These are phyloP conservation scores for Eucalyptus cloeziana DNA, from an alignment of 345 rosid genomes.

Conservation along the genomic window DNA sequence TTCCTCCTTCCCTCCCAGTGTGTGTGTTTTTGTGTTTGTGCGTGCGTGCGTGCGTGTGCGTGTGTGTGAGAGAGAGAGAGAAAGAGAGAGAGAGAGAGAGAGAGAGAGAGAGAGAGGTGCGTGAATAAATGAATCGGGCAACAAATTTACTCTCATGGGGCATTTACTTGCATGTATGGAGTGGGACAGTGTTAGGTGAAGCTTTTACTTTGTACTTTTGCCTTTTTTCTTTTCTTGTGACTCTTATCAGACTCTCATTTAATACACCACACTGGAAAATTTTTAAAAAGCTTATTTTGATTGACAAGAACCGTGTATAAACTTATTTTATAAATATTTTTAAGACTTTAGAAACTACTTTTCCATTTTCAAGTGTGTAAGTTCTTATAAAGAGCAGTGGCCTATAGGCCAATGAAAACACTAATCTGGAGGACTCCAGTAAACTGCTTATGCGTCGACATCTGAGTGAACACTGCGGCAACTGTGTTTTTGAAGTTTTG, in stretches of 20 bases:
- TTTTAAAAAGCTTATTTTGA: not conserved
- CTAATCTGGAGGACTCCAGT: not conserved
- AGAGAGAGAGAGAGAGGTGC: not conserved
- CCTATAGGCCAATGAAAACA: not conserved
- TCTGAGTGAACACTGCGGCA: not conserved
- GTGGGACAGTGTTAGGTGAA: not conserved
- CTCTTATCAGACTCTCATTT: not conserved
- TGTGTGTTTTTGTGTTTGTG: not conserved
- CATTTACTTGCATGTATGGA: not conserved
- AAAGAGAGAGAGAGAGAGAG: not conserved
- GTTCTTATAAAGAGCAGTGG: not conserved
- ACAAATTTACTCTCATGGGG: not conserved
- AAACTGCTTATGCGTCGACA: not conserved
- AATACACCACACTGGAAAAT: not conserved
- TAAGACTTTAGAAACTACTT: not conserved
- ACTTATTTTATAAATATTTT: not conserved
- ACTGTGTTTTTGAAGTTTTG: not conserved
- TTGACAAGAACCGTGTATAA: not conserved
- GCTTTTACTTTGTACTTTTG: not conserved
- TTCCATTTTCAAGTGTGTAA: not conserved
- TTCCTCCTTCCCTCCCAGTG: not conserved
- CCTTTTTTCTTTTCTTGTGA: not conserved
- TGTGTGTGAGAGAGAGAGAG: accelerated
- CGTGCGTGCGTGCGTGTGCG: accelerated
- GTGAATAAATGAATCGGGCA: not conserved